Conservation (phyloP, 768 basidiomycete species). For the Leccinum olivaceopallidum region DNA sequence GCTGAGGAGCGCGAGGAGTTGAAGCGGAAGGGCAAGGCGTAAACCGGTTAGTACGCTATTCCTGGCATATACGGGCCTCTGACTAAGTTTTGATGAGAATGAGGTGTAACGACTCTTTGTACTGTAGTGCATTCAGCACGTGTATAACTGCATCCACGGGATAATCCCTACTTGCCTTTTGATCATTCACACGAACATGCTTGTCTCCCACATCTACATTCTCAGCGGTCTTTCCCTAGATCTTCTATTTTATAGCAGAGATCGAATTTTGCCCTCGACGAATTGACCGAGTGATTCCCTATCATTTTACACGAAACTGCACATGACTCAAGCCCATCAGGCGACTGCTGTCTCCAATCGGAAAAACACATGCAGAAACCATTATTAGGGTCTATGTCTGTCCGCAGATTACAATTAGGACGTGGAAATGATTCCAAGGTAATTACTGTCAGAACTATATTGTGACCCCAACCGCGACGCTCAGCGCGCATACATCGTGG, state of each 20-base stretch:
- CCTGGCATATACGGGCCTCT: not conserved
- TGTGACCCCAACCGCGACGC: no score
- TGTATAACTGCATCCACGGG: not conserved
- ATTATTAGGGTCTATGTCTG: not conserved
- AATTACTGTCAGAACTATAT: not conserved
- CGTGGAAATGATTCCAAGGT: not conserved
- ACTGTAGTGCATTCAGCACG: not conserved
- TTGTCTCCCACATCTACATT: not conserved
- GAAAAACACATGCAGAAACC: no score
- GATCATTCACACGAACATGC: not conserved
- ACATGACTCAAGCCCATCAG: no score
- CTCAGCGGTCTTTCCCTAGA: not conserved
- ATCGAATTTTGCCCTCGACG: not conserved
- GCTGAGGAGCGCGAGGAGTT: conserved; percentile 50
- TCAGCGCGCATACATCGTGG: not conserved
- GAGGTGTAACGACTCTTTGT: not conserved
- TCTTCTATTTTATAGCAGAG: not conserved
- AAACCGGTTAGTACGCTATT: not conserved
- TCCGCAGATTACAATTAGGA: not conserved
- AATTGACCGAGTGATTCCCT: not conserved
- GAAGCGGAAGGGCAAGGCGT: conserved; percentile 42
- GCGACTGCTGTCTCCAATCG: no score
- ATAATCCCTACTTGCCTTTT: not conserved
- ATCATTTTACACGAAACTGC: no score
- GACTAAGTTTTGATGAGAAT: not conserved